A percentile compares a stretch with the other conserved stretches of the same genome.
phyloP scores from a whole-genome alignment of 805 yeast genomes.

The Yarrowia divulgata region DNA sequence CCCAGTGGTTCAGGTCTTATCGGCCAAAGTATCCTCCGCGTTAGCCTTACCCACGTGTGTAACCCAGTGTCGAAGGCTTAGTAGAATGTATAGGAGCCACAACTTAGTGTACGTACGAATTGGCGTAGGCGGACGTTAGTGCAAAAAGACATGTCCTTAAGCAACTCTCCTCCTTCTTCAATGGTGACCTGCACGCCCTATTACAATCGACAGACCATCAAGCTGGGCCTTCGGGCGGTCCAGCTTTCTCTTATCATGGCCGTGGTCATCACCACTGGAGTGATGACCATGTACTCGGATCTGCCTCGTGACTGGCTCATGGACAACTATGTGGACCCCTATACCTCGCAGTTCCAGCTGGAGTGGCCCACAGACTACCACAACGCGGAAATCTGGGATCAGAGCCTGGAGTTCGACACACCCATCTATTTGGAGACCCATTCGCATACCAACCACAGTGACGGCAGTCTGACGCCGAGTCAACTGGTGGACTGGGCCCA shows the following conservation, averaged over 20 bases:
- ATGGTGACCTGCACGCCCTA: slow-evolving; percentile 39
- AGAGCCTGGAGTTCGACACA: not conserved
- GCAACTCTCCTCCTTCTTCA: not conserved
- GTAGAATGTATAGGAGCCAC: not conserved
- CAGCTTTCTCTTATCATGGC: slow-evolving; percentile 39
- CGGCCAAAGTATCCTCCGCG: not conserved
- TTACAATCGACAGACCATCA: slow-evolving; percentile 33
- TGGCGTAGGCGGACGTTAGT: not conserved
- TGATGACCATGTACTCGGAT: slow-evolving; percentile 29
- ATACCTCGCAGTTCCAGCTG: slow-evolving; percentile 41
- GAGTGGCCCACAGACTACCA: slow-evolving; percentile 41
- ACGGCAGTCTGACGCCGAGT: slow-evolving; percentile 43
- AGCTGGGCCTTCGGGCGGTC: slow-evolving; percentile 36
- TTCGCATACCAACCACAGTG: slow-evolving; percentile 44
- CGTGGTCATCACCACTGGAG: slow-evolving; percentile 37
- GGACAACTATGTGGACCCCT: slow-evolving; percentile 37
- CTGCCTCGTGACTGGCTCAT: slow-evolving; percentile 10
- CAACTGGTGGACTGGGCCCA: slow-evolving; percentile 46
- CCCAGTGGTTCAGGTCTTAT: not conserved
- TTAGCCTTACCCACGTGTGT: slow-evolving; percentile 17
- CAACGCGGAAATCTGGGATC: slow-evolving; percentile 41
- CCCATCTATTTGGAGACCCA: slow-evolving; percentile 41
- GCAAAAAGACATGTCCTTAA: not conserved
- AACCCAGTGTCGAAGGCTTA: not conserved
- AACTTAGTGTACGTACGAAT: not conserved